Conservation (phyloP, 2,329 filamentous ascomycete species). For the Pezicula neosporulosa region DNA sequence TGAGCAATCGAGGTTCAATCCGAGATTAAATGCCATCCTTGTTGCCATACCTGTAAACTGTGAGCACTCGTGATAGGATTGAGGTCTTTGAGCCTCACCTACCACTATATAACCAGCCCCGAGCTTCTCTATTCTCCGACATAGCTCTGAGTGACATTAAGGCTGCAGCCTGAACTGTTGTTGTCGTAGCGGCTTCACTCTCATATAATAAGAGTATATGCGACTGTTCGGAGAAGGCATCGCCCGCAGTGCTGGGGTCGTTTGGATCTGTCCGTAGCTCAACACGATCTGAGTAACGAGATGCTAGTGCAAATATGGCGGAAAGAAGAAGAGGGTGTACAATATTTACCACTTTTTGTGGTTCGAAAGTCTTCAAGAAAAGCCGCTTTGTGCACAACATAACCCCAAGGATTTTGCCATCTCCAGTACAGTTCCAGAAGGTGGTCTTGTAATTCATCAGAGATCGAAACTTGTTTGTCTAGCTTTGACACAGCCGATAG, state of each 20-base stretch:
- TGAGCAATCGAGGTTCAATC: not conserved
- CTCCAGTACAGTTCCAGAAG: conserved; percentile 48
- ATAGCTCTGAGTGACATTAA: no score
- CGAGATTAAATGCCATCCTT: not conserved
- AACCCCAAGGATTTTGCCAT: conserved; percentile 44
- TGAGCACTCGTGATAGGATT: not conserved
- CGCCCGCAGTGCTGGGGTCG: conserved; percentile 18
- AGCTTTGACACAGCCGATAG: not conserved
- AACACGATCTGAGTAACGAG: conserved; percentile 20
- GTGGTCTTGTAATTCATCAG: conserved; percentile 42
- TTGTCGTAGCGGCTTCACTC: no score
- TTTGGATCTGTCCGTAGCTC: conserved; percentile 14
- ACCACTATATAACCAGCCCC: not conserved
- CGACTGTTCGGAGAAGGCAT: not conserved
- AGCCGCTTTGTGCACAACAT: conserved; percentile 46
- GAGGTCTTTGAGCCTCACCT: not conserved
- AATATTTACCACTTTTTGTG: conserved; percentile 27
- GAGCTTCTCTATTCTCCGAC: not conserved
- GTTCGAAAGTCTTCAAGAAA: conserved; percentile 39
- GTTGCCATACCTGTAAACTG: not conserved
- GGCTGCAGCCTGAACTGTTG: no score
- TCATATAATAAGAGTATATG: not conserved
- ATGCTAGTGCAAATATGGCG: conserved; percentile 26
- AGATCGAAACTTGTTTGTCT: conserved; percentile 10
- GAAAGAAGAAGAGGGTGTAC: conserved; percentile 32